Percentiles rank a stretch among this genome's conserved stretches.
Evolutionary conservation across 2,329 filamentous ascomycete genomes (phyloP).

Genomic region (Endothia cerciana): DNA sequence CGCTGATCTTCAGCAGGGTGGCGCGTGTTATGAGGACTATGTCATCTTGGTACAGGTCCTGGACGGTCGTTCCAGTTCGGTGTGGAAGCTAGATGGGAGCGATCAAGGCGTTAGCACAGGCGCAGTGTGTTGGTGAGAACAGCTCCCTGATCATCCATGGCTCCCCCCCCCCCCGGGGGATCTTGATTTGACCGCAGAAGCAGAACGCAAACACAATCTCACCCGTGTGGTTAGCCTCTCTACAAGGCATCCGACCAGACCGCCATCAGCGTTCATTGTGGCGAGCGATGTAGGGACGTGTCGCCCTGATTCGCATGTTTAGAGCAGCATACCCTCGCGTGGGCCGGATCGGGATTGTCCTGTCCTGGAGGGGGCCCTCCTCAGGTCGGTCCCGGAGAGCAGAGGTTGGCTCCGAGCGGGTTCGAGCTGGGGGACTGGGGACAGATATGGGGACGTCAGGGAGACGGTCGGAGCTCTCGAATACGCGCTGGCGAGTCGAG

Average conservation of each 20-base stretch:
- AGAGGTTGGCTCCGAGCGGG: constrained; percentile 3
- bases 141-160: background rate
- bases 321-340: constrained; percentile 29
- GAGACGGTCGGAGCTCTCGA: background rate
- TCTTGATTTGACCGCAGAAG: constrained; percentile 16
- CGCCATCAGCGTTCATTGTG: constrained; percentile 62
- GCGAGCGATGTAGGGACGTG: constrained; percentile 33
- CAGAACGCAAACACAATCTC: constrained; percentile 33
- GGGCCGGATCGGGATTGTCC: constrained; percentile 18
- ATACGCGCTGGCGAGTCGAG: background rate
- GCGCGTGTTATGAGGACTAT: constrained; percentile 63
- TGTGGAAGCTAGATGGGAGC: constrained; percentile 58
- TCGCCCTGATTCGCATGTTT: constrained; percentile 37
- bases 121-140: background rate
- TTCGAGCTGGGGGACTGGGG: background rate
- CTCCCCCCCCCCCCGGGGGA: background rate
- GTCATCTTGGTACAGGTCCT: constrained; percentile 63
- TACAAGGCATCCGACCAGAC: constrained; percentile 64
- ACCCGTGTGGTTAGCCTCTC: constrained; percentile 66
- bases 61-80: constrained; percentile 60
- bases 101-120: constrained; percentile 29
- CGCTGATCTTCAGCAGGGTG: constrained; percentile 64
- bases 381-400: background rate
- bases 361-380: constrained; percentile 1
- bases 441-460: background rate